phyloP scores from a whole-genome alignment of 148 eudicot species.

The Rhododendron ovatum region DNA sequence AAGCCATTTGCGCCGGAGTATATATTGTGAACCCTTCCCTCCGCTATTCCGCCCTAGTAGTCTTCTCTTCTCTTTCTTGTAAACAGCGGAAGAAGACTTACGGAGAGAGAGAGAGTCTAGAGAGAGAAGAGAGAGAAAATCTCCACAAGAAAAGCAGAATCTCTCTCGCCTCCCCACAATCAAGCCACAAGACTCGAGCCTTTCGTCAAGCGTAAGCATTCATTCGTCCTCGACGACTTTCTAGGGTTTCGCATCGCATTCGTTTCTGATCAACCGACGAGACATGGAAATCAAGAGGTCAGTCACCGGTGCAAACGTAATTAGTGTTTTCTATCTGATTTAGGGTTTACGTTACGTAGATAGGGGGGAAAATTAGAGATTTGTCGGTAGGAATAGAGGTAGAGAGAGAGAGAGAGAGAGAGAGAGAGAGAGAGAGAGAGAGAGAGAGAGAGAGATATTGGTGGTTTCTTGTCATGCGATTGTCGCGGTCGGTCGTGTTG shows the following conservation, averaged over 20 bases:
- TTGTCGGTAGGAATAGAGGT: neutral
- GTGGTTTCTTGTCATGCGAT: constrained; percentile 56
- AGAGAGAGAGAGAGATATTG: neutral
- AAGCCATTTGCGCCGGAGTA: neutral
- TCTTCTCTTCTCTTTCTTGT: constrained; percentile 7
- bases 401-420: neutral
- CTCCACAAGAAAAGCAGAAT: constrained; percentile 11
- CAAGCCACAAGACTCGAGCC: constrained; percentile 8
- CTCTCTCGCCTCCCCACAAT: constrained; percentile 8
- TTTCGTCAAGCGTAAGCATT: neutral
- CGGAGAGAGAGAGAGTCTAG: neutral
- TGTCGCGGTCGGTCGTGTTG: constrained; percentile 38
- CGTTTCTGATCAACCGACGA: constrained; percentile 10
- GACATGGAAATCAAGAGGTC: constrained; percentile 8
- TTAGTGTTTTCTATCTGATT: neutral
- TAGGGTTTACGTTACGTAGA: neutral
- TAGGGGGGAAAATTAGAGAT: neutral
- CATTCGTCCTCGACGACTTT: constrained; percentile 8
- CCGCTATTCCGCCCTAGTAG: constrained; percentile 42
- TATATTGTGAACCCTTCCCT: constrained; percentile 18
- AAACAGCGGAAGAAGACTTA: constrained; percentile 10
- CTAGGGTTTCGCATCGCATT: constrained; percentile 38
- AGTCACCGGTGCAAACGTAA: neutral
- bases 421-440: no score
- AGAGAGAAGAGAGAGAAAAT: constrained; percentile 14